Base-by-base conservation (phyloP, 2,329 filamentous ascomycete genomes). In the Hortaea werneckii region DNA sequence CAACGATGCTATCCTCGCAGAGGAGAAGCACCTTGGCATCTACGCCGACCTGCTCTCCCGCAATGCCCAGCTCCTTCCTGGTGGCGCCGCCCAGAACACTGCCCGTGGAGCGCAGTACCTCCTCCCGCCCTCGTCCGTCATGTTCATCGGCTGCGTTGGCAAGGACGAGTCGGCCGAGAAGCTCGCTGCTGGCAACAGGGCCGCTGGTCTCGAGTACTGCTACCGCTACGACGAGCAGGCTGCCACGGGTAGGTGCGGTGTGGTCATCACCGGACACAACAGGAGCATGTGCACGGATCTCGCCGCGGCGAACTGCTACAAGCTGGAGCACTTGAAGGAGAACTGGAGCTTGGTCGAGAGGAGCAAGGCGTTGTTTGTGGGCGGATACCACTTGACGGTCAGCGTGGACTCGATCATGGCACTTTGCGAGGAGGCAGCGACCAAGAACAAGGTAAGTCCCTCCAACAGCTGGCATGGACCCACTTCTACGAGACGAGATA, bases 381-480 rank as follows among this genome's bases (percentile, higher is more conserved):
- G 92, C 62, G 92, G 92, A 40, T 98, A 88, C 75, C 92, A 98
- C 75, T 79, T 98, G 75, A 98, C 92, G 37, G 92, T 98, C 63
- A 95, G 83, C 70, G 87, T 90, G 39, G 82, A 85, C 20, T 90
- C 92, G 55, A 88, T 95, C 64, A 75, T 89, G 75, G 87, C 88
- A 54, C 78, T 98, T 41, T 90, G 84, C 56, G 83, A 94, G 69
- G 85, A 96, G 71, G 90, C 92, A 48, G 89, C 87, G 35, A 73
- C 77, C 54, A 81, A 87, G 68, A 83, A 96, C 78, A 98, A 98
- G 80, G 75, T 78, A 58, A 45, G 62, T 55, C 27, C 27, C 39
- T 12, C 42, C 48, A 10, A 32, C 41, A 2, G 32, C 9, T 2
- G 32, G 20, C 20, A 20, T 20, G 20, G 20, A 20, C 20, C 20